Base-by-base conservation (phyloP, 208 protist genomes). In the Phytomonas sp. region DNA sequence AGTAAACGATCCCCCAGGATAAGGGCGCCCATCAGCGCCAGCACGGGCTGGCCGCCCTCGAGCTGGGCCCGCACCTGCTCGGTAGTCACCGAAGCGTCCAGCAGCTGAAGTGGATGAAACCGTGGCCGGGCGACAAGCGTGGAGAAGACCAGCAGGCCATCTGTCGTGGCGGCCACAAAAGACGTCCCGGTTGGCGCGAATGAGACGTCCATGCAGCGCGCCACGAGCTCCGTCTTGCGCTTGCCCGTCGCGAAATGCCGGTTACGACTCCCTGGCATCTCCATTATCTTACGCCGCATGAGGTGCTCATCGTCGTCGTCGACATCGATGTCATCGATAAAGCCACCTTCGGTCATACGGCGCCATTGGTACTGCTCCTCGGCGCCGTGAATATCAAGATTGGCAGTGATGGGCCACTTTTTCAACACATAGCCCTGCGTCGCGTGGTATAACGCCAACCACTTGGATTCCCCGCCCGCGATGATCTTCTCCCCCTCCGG, bases 341-440 rank as follows among this genome's bases (percentile, higher is more conserved):
- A 88, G 40, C 91, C 91, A 0, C 86, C 91, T 75, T 96, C 88
- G 34, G 84, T 94, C 30, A 84, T 80, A 72, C 73, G 78, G 67
- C 89, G 88, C 86, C 87, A 96, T 71, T 90, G 85, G 69, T 90
- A 96, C 79, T 96, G 91, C 75, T 96, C 91, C 78, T 96, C 91
- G 26, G 87, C 84, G 11, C 91, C 91, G 36, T 90, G 84, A 23
- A 94, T 79, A 68, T 96, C 88, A 29, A 93, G 78, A 72, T 96
- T 96, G 31, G 82, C 87, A 32, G 91, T 93, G 69, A 96, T 82
- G 63, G 91, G 87, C 89, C 91, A 96, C 80, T 96, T 96, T 68
- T 86, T 79, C 45, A 96, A 74, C 68, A 96, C 84, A 69, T 91
- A 94, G 26, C 91, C 91, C 75, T 96, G 91, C 29, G 76, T 84